A percentile compares a stretch with the other conserved stretches of the same genome.
phyloP scores from a whole-genome alignment of 257 asterid genomes.

The Ehretia macrophylla region DNA sequence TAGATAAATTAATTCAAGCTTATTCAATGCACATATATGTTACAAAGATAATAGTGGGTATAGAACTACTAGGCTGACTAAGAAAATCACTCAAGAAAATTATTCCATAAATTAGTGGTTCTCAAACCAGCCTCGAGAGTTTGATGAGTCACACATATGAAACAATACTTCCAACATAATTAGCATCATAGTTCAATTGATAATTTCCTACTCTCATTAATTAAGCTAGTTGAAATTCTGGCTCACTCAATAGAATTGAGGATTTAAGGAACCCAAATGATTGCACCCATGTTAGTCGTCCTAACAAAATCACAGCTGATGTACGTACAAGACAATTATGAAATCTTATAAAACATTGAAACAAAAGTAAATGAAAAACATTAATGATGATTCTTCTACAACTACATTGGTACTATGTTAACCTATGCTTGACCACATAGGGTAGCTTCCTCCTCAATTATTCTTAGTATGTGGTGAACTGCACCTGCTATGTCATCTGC shows the following conservation, averaged over 20 bases:
- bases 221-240: too few species aligned
- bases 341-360: too few species aligned
- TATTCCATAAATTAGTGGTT: neutral
- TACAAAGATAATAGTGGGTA: too few species aligned
- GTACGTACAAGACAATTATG: slow-evolving; percentile 12
- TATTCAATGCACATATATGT: too few species aligned
- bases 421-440: slow-evolving; percentile 48
- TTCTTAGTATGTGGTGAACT: slow-evolving; percentile 89
- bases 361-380: neutral
- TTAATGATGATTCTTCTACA: neutral
- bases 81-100: too few species aligned
- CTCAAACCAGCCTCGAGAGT: neutral
- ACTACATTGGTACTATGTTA: neutral
- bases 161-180: neutral
- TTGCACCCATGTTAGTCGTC: slow-evolving; percentile 2
- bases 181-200: too few species aligned
- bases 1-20: too few species aligned
- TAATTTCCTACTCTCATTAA: neutral
- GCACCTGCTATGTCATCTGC: slow-evolving; percentile 91
- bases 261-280: neutral
- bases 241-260: neutral
- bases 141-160: neutral
- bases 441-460: slow-evolving; percentile 77
- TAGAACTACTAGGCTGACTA: too few species aligned
- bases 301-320: slow-evolving; percentile 15